A percentile compares a stretch with the other conserved stretches of the same genome.
These are phyloP conservation scores for Dissophora globulifera DNA, from an alignment of 192 early-diverging fungal genomes.

Conservation along the genomic window DNA sequence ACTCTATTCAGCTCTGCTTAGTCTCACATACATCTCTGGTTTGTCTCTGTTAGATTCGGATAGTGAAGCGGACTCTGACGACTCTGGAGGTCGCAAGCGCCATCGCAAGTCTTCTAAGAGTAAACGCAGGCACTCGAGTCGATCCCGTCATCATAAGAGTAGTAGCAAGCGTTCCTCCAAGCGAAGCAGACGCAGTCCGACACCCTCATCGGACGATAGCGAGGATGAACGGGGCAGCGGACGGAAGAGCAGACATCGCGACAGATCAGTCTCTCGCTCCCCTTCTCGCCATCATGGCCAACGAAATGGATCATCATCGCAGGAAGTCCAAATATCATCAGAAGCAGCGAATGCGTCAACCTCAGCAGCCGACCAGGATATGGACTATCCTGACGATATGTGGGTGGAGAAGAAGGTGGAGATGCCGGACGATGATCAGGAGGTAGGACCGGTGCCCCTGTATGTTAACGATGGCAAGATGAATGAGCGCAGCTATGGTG, in stretches of 20 bases:
- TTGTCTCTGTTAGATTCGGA: constrained; percentile 25
- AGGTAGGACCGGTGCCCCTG: constrained; percentile 76
- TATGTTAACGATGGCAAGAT: constrained; percentile 65
- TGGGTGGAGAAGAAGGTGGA: constrained; percentile 75
- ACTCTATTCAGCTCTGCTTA: too few relatives aligned
- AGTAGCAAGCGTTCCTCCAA: constrained; percentile 14
- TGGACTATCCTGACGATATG: constrained; percentile 60
- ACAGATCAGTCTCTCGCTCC: neutral
- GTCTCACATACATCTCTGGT: neutral
- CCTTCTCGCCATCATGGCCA: constrained; percentile 1
- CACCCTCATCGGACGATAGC: constrained; percentile 16
- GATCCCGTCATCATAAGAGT: constrained; percentile 29
- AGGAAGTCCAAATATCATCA: neutral
- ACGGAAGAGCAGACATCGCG: constrained; percentile 6
- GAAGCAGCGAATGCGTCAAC: neutral
- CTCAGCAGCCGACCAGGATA: constrained; percentile 25
- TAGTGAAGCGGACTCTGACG: constrained; percentile 30
- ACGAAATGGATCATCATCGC: neutral
- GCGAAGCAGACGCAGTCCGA: constrained; percentile 9
- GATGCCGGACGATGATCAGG: constrained; percentile 68
- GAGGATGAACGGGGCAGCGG: constrained; percentile 20
- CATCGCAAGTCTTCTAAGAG: constrained; percentile 31
- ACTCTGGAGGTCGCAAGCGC: constrained; percentile 21
- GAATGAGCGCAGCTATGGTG: constrained; percentile 81
- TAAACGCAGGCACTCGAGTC: constrained; percentile 37